Evolutionary conservation across 495 filamentous ascomycete genomes (phyloP), one percentile per base, ranked within the genome.

Genomic region (Penicillium alfredii): DNA sequence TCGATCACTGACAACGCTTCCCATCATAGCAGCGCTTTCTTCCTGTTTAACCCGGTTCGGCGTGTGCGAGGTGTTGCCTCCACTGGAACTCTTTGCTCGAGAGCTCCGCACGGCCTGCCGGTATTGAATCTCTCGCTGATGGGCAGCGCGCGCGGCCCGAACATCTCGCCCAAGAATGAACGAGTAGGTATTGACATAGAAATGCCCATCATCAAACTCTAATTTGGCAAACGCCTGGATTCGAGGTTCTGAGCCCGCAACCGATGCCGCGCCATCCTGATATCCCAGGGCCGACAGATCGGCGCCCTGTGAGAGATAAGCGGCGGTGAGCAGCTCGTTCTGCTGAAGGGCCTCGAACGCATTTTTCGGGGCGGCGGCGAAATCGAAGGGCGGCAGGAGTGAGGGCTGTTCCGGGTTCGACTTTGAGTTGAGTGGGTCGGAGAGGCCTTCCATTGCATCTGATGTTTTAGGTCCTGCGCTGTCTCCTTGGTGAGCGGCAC

Each of bases 201-300:
- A 86, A 49, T 79, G 71, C 9, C 80, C 80, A 60, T 86, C 82
- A 22, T 73, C 66, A 53, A 86, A 84, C 45, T 77, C 72, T 17
- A 86, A 66, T 55, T 81, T 84, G 20, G 81, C 82, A 60, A 76
- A 85, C 17, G 77, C 81, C 49, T 72, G 65, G 27, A 76, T 73
- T 28, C 61, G 61, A 31, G 68, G 68, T 39, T 72, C 69, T 3
- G 69, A 72, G 2, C 66, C 68, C 9, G 60, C 49, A 12, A 61
- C 41, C 8, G 66, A 72, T 10, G 58, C 44, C 7, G 49, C 45
- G 23, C 50, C 50, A 48, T 68, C 60, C 16, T 61, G 58, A 33
- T 66, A 68, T 27, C 62, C 64, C n/a, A 68, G 28, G 2, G 57
- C 64, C 15, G 62, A 60, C 7, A 68, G 48, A 24, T 68, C 60